Conservation (phyloP, 2,329 filamentous ascomycete species). For the Phyllosticta citribraziliensis region DNA sequence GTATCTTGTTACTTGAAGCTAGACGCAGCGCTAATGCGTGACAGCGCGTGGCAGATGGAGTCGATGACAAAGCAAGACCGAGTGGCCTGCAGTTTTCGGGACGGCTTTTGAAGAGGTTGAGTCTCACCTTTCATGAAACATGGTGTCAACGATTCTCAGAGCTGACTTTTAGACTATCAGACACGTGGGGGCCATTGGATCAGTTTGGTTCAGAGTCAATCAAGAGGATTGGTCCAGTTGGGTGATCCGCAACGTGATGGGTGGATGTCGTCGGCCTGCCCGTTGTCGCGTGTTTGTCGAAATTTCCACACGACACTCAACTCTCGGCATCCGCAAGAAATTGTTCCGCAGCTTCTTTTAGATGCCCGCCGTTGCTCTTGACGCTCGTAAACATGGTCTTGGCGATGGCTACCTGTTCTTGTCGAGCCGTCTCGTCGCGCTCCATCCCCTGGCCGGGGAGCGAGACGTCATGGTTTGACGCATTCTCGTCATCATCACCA, state of each 20-base stretch:
- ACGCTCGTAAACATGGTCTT: slow-evolving; percentile 18
- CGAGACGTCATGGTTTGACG: background rate
- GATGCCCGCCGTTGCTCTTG: slow-evolving; percentile 15
- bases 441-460: background rate
- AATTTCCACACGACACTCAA: background rate
- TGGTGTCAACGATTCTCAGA: no score
- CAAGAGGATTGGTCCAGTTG: no score
- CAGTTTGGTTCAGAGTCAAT: no score
- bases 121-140: no score
- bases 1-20: background rate
- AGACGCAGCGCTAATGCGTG: background rate
- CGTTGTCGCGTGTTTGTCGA: background rate
- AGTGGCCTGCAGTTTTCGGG: no score
- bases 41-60: background rate
- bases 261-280: no score
- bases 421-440: slow-evolving; percentile 11
- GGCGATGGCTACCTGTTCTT: slow-evolving; percentile 18
- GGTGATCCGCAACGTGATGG: no score
- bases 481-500: background rate
- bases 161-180: no score
- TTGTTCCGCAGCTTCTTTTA: slow-evolving; percentile 13
- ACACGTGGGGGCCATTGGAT: no score
- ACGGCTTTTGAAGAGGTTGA: no score
- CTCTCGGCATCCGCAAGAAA: background rate
- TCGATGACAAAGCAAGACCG: no score